These are phyloP conservation scores for Metschnikowia henanensis DNA, from an alignment of 805 yeast genomes.

Conservation along the genomic window DNA sequence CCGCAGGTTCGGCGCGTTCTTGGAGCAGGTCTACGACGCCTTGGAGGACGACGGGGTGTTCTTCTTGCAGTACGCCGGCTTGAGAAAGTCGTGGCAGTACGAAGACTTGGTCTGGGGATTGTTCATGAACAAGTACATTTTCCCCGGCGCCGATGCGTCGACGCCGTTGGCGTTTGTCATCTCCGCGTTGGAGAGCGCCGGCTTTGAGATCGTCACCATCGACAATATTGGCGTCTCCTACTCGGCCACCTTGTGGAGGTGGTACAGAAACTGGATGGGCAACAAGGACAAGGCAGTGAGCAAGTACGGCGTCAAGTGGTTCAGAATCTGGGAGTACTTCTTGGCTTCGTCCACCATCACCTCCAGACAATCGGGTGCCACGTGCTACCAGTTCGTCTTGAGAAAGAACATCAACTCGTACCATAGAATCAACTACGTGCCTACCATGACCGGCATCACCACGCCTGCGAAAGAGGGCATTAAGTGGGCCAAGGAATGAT, in stretches of 20 bases:
- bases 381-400: conserved; percentile 87
- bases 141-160: conserved; percentile 98
- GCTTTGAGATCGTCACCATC: conserved; percentile 79
- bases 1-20: conserved; percentile 73
- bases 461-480: conserved; percentile 55
- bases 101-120: conserved; percentile 94
- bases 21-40: conserved; percentile 80
- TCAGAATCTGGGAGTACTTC: conserved; percentile 90
- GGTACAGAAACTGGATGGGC: conserved; percentile 93
- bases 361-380: conserved; percentile 91
- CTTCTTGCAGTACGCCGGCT: conserved; percentile 85
- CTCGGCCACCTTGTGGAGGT: conserved; percentile 87
- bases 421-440: conserved; percentile 80
- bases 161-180: conserved; percentile 87
- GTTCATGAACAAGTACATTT: conserved; percentile 93
- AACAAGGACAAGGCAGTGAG: conserved; percentile 73
- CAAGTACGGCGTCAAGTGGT: conserved; percentile 90
- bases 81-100: conserved; percentile 91
- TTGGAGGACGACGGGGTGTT: conserved; percentile 91
- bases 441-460: conserved; percentile 72
- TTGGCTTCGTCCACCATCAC: conserved; percentile 79
- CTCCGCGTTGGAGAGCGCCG: conserved; percentile 74
- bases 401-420: conserved; percentile 86
- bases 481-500: conserved; percentile 52
- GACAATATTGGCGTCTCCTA: conserved; percentile 94